Conservation (phyloP, 371 early-diverging fungal genomes). For the Mucor irregularis region DNA sequence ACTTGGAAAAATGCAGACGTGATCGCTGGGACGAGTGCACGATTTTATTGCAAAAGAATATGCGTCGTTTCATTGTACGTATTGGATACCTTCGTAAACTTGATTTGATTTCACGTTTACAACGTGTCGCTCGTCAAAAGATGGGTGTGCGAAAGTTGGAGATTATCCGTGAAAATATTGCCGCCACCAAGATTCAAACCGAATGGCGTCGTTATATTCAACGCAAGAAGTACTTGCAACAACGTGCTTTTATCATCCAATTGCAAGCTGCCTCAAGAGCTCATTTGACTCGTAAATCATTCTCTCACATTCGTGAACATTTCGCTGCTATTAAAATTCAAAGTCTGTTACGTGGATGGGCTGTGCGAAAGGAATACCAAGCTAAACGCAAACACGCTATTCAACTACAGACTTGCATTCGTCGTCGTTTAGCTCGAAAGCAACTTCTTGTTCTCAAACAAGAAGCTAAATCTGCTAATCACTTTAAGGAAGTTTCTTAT, state of each 20-base stretch:
- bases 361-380: constrained; percentile 60
- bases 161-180: constrained; percentile 63
- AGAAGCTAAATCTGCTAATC: constrained; percentile 88
- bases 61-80: constrained; percentile 75
- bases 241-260: constrained; percentile 31
- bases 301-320: constrained; percentile 55
- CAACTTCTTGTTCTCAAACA: constrained; percentile 65
- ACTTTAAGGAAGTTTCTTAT: constrained; percentile 89
- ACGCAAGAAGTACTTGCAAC: constrained; percentile 49
- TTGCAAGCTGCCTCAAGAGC: constrained; percentile 58
- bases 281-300: constrained; percentile 54
- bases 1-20: constrained; percentile 85
- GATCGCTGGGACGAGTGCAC: constrained; percentile 82
- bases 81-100: constrained; percentile 66
- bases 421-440: constrained; percentile 70
- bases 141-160: constrained; percentile 59
- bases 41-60: constrained; percentile 88
- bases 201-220: constrained; percentile 68
- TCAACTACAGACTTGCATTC: constrained; percentile 78
- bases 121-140: constrained; percentile 64
- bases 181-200: constrained; percentile 79
- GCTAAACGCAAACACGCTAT: constrained; percentile 56
- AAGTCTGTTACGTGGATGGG: constrained; percentile 60
- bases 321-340: constrained; percentile 82
- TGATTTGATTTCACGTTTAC: constrained; percentile 55